Base-by-base conservation (phyloP, 352 stramenopile genomes). In the Phytophthora pistaciae region DNA sequence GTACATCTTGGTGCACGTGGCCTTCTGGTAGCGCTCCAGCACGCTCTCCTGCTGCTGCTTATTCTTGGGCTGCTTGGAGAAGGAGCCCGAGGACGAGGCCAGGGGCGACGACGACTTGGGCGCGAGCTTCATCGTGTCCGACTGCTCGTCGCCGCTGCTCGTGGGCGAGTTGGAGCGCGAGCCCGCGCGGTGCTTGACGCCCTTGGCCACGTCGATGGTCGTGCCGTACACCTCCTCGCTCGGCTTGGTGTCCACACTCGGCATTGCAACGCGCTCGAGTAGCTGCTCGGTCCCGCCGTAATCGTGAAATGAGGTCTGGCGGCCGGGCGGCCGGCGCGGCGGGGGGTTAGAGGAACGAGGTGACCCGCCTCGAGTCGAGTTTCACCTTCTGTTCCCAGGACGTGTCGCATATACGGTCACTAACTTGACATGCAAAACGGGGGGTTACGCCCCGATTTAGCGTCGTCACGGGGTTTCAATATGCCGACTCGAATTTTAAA, bases 1-100 rank as follows among this genome's bases (percentile, higher is more conserved):
- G 75, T 94, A 95, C 88, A 95, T 94, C 72, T 95, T 95, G 55
- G 86, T 94, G 46, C 73, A 85, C 50, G 82, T 91, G 31, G 88
- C 88, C 49, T 79, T 84, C 52, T 89, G 66, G 71, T 95, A 95
- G 25, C 88, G 84, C 57, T 94, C 75, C 36, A 90, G 40, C 25
- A 94, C 56, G 9, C 70, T 75, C 71, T 88, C 70, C 50, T 78
- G 76, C 2, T 56, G 69, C 3, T 33, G 29, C 29, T 33, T 33
- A 8, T 10, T 33, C 29, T 42, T 42, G 36, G 67, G 20, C 33
- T 83, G 62, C 63, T 83, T 77, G 27, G 66, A 21, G n/a, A 78
- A 54, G 9, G 60, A 29, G 29, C 53, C 11, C 3, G 54, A n/a
- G 29, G 48, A n/a, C 3, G 75, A 61, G 27, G 66, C 64, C 42